Evolutionary conservation across 768 basidiomycete species (phyloP).

Genomic region (Lactarius sp.): DNA sequence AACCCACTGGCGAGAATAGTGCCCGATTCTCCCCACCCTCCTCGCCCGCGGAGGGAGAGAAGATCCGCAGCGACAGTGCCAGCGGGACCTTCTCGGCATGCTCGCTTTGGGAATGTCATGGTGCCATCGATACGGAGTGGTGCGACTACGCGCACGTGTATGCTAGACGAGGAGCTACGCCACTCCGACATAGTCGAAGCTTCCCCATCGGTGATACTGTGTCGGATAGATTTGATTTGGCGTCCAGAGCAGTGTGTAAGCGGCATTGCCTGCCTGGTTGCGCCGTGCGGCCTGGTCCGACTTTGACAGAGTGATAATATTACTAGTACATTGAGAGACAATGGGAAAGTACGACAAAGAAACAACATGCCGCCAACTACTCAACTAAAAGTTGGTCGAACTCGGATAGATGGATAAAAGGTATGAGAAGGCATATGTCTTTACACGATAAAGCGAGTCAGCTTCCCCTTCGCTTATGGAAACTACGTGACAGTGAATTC

Average conservation of each 20-base stretch:
- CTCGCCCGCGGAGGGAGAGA: constrained; percentile 5
- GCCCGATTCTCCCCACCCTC: constrained; percentile 4
- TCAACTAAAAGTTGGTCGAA: too few relatives aligned
- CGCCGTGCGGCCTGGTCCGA: too few relatives aligned
- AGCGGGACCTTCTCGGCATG: neutral
- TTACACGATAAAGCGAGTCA: neutral
- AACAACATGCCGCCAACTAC: too few relatives aligned
- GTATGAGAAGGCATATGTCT: neutral
- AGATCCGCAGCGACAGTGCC: neutral
- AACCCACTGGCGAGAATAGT: constrained; percentile 12
- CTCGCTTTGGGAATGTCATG: constrained; percentile 1
- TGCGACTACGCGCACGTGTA: constrained; percentile 39
- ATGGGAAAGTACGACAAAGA: too few relatives aligned
- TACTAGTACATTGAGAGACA: too few relatives aligned
- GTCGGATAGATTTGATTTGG: too few relatives aligned
- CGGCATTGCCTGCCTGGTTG: too few relatives aligned
- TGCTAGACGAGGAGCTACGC: constrained; percentile 64
- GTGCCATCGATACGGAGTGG: constrained; percentile 6
- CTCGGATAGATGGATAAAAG: neutral
- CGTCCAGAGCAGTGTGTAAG: too few relatives aligned
- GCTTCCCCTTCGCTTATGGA: neutral
- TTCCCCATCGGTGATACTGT: too few relatives aligned
- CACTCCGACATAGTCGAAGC: constrained; percentile 32
- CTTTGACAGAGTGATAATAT: too few relatives aligned
- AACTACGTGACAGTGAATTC: neutral